phyloP scores from a whole-genome alignment of 2,329 filamentous ascomycete species.

The Hypoxylon sp. region DNA sequence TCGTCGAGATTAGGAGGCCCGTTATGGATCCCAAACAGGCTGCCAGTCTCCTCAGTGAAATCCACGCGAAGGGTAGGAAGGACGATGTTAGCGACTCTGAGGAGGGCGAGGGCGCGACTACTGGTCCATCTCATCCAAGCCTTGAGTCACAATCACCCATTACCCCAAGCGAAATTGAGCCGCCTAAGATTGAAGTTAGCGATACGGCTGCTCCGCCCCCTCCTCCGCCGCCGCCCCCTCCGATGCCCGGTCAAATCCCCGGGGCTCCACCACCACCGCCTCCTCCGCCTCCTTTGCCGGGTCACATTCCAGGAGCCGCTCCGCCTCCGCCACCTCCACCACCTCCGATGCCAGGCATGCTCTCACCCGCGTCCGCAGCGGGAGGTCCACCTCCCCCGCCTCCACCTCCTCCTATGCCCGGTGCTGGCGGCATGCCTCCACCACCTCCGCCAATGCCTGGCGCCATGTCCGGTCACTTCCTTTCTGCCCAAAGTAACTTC shows the following conservation, averaged over 20 bases:
- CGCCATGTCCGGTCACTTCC: constrained; percentile 80
- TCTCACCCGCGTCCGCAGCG: constrained; percentile 31
- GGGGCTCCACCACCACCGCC: constrained; percentile 53
- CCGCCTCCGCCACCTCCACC: constrained; percentile 63
- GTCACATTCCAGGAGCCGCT: constrained; percentile 50
- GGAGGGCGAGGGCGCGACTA: constrained; percentile 76
- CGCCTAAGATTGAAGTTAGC: constrained; percentile 72
- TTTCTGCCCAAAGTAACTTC: constrained; percentile 73
- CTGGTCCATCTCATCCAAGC: constrained; percentile 81
- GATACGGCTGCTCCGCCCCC: constrained; percentile 53
- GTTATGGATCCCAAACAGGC: constrained; percentile 73
- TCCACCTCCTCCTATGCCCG: constrained; percentile 58
- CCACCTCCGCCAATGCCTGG: constrained; percentile 75
- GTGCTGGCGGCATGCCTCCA: constrained; percentile 55
- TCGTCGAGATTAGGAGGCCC: constrained; percentile 84
- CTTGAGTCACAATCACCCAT: constrained; percentile 78
- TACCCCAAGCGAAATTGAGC: constrained; percentile 72
- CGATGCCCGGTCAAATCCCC: constrained; percentile 48
- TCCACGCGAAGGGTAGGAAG: constrained; percentile 80
- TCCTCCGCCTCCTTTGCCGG: constrained; percentile 54
- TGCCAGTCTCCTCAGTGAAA: constrained; percentile 76
- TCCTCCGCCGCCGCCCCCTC: constrained; percentile 55
- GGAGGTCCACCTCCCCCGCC: constrained; percentile 64
- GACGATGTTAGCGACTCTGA: constrained; percentile 81
- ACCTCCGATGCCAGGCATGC: constrained; percentile 62